Evolutionary conservation across 2,329 filamentous ascomycete species (phyloP).

Genomic region (Blastomyces emzantsi): DNA sequence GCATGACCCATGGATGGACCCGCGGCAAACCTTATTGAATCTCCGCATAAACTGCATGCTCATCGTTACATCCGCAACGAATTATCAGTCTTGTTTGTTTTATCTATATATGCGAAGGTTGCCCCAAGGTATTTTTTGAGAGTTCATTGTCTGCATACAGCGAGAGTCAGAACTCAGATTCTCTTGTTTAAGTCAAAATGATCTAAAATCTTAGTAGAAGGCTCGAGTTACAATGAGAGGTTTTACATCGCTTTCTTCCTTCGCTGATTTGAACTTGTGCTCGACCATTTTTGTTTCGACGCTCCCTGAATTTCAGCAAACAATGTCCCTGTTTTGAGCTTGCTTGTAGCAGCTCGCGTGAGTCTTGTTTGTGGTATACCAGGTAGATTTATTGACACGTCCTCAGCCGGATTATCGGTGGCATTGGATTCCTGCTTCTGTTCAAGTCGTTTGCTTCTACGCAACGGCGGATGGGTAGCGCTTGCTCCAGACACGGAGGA

Average conservation of each 20-base stretch:
- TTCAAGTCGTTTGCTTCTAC: slow-evolving; percentile 1
- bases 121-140: no score
- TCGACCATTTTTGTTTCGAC: not conserved
- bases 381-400: no score
- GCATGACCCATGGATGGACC: not conserved
- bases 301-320: not conserved
- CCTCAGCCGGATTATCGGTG: not conserved
- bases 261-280: not conserved
- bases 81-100: no score
- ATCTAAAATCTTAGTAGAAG: not conserved
- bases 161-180: not conserved
- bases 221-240: slow-evolving; percentile 28
- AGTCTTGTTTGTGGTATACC: not conserved
- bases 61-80: no score
- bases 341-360: not conserved
- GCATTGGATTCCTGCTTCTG: not conserved
- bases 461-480: not conserved
- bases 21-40: not conserved
- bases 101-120: no score
- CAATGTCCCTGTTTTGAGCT: not conserved
- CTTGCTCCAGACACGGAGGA: not conserved
- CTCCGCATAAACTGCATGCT: no score
- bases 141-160: no score
- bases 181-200: not conserved
- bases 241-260: slow-evolving; percentile 25